Conservation (phyloP, 2,329 filamentous ascomycete genomes). For the Calonectria pseudoturangicola region DNA sequence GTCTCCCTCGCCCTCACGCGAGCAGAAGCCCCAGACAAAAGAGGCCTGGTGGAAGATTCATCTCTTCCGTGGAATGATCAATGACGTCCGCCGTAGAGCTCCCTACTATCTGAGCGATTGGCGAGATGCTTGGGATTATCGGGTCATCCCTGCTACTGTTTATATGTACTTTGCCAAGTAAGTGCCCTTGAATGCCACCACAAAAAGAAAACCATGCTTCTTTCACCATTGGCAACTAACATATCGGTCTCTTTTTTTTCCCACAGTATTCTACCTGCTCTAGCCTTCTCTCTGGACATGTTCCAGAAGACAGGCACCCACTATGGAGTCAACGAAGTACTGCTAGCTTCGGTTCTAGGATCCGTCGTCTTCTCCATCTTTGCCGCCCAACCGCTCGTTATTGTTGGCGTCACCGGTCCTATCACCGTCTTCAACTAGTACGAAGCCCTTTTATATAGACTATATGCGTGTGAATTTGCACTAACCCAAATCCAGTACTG, state of each 20-base stretch:
- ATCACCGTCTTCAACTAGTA: constrained; percentile 96
- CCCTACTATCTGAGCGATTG: constrained; percentile 90
- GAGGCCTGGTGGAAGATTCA: constrained; percentile 83
- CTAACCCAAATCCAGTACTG: constrained; percentile 74
- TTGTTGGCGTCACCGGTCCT: constrained; percentile 92
- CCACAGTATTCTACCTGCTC: constrained; percentile 85
- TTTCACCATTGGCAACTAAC: constrained; percentile 38
- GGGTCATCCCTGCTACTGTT: constrained; percentile 88
- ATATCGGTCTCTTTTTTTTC: constrained; percentile 1
- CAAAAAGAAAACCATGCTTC: neutral
- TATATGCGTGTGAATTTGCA: neutral
- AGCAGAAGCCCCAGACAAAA: constrained; percentile 19
- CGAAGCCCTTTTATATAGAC: constrained; percentile 44
- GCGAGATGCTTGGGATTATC: constrained; percentile 92
- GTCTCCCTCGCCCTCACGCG: constrained; percentile 8
- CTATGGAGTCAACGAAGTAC: constrained; percentile 92
- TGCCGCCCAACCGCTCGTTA: constrained; percentile 89
- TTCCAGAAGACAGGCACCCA: constrained; percentile 89
- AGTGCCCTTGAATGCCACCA: constrained; percentile 44
- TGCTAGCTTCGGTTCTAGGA: constrained; percentile 89
- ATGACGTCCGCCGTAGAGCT: constrained; percentile 83
- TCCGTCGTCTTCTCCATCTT: constrained; percentile 87
- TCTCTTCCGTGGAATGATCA: constrained; percentile 86
- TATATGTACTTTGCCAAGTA: constrained; percentile 98
- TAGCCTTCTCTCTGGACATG: constrained; percentile 95